phyloP scores from a whole-genome alignment of 805 yeast genomes.

The Lachancea cidri region DNA sequence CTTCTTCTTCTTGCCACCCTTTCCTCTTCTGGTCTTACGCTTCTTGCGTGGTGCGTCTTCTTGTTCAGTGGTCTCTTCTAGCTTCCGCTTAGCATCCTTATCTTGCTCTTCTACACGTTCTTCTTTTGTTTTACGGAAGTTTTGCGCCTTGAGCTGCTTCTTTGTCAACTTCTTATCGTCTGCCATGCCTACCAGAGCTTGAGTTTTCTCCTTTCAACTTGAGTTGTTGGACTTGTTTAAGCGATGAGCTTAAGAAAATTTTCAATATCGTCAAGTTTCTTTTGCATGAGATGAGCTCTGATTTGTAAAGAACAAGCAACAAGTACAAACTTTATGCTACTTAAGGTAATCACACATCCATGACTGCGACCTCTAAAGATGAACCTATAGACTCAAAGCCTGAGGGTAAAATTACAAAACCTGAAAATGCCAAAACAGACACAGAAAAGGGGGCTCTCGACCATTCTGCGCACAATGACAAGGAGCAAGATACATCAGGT shows the following conservation, averaged over 20 bases:
- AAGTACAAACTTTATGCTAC: no score
- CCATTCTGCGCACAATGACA: background rate
- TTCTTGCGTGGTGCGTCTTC: slow-evolving; percentile 42
- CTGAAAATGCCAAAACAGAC: background rate
- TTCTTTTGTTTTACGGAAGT: slow-evolving; percentile 31
- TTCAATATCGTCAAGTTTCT: slow-evolving; percentile 1
- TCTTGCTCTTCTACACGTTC: slow-evolving; percentile 23
- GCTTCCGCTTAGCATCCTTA: slow-evolving; percentile 13
- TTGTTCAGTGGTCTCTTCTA: slow-evolving; percentile 24
- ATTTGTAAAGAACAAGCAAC: no score
- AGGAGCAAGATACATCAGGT: slow-evolving; percentile 3
- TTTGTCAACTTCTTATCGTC: slow-evolving; percentile 31
- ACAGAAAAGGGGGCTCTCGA: background rate
- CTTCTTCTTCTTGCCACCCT: slow-evolving; percentile 53
- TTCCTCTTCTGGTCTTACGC: slow-evolving; percentile 73
- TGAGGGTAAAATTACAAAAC: background rate
- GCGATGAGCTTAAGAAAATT: slow-evolving; percentile 5
- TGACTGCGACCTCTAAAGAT: background rate
- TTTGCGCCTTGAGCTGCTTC: slow-evolving; percentile 33
- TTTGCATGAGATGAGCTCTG: background rate
- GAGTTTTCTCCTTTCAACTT: background rate
- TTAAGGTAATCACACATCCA: no score
- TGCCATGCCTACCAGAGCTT: slow-evolving; percentile 1
- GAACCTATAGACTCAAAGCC: background rate
- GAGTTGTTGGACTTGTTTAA: slow-evolving; percentile 17